Evolutionary conservation across 2,329 filamentous ascomycete species (phyloP), one percentile per base, ranked within the genome.

Genomic region (Epichloe typhina): DNA sequence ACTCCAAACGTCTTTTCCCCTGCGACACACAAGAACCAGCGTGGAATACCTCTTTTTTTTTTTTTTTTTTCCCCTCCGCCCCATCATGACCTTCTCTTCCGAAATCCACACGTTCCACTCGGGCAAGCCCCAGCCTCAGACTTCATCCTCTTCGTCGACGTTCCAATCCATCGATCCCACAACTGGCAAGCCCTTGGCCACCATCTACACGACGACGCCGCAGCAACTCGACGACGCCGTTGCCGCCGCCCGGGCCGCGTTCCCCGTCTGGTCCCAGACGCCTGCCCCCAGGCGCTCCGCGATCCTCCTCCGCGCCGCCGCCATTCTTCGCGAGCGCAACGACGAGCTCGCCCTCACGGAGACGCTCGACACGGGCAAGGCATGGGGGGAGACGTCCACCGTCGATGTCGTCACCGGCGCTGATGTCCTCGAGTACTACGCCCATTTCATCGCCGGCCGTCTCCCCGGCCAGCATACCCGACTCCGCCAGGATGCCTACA

Each of bases 361-460:
- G 70, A 94, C 88, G 2, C 74, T 84, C 61, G 88, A 95, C 66
- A 94, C 88, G 0, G 88, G 89, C 62, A 94, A 94, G 66, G 80
- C 88, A 7, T 91, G 78, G 67, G 84, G 88, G 84, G 88, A 95
- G 68, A 95, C 89, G 3, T 86, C 83, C 49, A 82, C 83, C 0
- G 87, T 95, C 31, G 89, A 95, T 63, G 75, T 95, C 21, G 77
- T 83, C 41, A 93, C 88, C 0, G 88, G 88, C 46, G 86, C 85
- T 23, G 88, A 94, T 65, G 86, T 90, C 33, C 75, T 94, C 53
- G 88, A 93, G 65, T 94, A 89, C 71, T 94, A 86, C 66, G 88
- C 87, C 53, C 86, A 87, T 61, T 72, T 89, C 50, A 79, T 91
- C 43, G 86, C 83, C 23, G 86, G 86, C 50, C 84, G 88, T 19